A percentile compares a stretch with the other conserved stretches of the same genome.
phyloP scores from a whole-genome alignment of 805 yeast genomes.

The Pichia gijzeniarum region DNA sequence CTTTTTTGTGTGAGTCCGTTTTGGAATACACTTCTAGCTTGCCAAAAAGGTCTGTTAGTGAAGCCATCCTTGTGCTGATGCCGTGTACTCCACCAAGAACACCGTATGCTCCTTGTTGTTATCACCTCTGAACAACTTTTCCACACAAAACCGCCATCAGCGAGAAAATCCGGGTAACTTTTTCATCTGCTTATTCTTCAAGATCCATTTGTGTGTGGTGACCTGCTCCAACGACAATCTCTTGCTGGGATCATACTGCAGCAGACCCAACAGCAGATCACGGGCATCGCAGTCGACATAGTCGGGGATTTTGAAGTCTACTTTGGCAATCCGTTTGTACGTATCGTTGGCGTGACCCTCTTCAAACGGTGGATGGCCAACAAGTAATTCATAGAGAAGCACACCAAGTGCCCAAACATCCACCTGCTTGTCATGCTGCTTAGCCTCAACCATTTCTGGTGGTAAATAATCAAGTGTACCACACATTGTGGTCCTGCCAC shows the following conservation, averaged over 20 bases:
- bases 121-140: too few species aligned
- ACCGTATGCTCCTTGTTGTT: too few species aligned
- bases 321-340: slow-evolving; percentile 69
- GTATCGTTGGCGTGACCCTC: slow-evolving; percentile 71
- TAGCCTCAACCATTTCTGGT: slow-evolving; percentile 89
- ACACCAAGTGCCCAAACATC: slow-evolving; percentile 95
- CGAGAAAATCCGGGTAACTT: too few species aligned
- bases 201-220: slow-evolving; percentile 78
- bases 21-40: slow-evolving; percentile 31
- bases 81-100: too few species aligned
- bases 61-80: slow-evolving; percentile 6
- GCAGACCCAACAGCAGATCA: slow-evolving; percentile 57
- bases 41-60: slow-evolving; percentile 26
- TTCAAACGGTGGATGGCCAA: slow-evolving; percentile 90
- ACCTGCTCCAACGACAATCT: slow-evolving; percentile 58
- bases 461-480: slow-evolving; percentile 94
- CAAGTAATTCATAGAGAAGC: slow-evolving; percentile 74
- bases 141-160: too few species aligned
- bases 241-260: slow-evolving; percentile 48
- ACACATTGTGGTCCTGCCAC: slow-evolving; percentile 66
- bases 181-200: slow-evolving; percentile 36
- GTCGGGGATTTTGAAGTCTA: slow-evolving; percentile 69
- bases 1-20: slow-evolving; percentile 32
- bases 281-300: slow-evolving; percentile 68
- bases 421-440: slow-evolving; percentile 68